phyloP scores from a whole-genome alignment of 1,139 yeast genomes.

The Taphrina confusa region DNA sequence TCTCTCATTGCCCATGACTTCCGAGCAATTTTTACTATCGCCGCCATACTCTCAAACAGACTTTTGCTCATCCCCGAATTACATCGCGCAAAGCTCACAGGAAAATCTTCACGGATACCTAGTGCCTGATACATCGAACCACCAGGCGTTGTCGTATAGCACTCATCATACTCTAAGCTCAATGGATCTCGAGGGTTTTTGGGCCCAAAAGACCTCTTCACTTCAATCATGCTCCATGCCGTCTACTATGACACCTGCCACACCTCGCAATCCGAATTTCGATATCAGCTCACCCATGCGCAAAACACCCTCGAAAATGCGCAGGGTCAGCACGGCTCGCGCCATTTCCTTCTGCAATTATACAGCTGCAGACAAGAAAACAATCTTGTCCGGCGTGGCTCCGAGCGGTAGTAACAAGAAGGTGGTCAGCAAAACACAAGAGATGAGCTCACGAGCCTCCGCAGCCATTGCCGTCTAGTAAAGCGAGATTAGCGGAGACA shows the following conservation, averaged over 20 bases:
- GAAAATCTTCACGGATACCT: not conserved
- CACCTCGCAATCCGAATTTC: slow-evolving; percentile 6
- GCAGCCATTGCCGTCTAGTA: slow-evolving; percentile 46
- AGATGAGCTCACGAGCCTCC: slow-evolving; percentile 2
- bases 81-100: not conserved
- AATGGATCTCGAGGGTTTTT: slow-evolving; percentile 7
- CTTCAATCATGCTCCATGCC: not conserved
- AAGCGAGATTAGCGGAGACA: too few relatives aligned
- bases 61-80: slow-evolving; percentile 18
- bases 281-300: not conserved
- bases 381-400: slow-evolving; percentile 36
- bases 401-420: slow-evolving; percentile 35
- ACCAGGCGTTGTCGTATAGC: not conserved
- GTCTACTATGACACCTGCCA: not conserved
- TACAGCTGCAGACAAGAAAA: slow-evolving; percentile 34
- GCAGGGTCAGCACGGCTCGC: slow-evolving; percentile 7
- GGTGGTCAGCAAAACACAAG: not conserved
- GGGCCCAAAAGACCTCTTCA: slow-evolving; percentile 6
- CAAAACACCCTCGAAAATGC: not conserved
- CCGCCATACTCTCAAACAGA: slow-evolving; percentile 14
- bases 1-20: not conserved
- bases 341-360: slow-evolving; percentile 33
- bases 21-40: slow-evolving; percentile 14
- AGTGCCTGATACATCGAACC: not conserved
- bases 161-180: not conserved